Conservation (phyloP, 495 filamentous ascomycete genomes). For the Staphylotrichum longicolle region DNA sequence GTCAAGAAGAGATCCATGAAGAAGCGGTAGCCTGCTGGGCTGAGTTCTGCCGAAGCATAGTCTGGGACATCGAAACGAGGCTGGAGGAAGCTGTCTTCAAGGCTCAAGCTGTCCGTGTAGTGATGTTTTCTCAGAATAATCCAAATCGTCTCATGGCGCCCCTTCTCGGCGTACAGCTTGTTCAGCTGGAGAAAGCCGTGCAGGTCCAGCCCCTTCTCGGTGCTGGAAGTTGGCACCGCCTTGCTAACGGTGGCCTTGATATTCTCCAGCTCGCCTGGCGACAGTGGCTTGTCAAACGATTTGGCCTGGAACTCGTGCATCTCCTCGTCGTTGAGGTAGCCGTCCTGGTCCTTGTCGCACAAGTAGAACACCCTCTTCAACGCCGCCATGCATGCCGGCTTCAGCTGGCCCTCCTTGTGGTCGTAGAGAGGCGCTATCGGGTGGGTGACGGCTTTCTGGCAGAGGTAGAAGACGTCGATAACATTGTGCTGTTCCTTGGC, state of each 20-base stretch:
- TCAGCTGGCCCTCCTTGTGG: constrained; percentile 84
- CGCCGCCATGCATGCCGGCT: constrained; percentile 82
- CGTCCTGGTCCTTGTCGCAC: constrained; percentile 94
- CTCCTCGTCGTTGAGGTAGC: constrained; percentile 86
- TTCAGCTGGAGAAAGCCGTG: constrained; percentile 84
- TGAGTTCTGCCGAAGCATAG: constrained; percentile 88
- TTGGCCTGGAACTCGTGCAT: constrained; percentile 86
- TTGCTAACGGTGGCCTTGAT: constrained; percentile 84
- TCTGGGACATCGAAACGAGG: constrained; percentile 92
- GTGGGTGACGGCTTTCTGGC: constrained; percentile 97
- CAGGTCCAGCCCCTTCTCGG: constrained; percentile 72
- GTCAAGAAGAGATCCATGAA: constrained; percentile 95
- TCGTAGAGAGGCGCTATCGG: constrained; percentile 96
- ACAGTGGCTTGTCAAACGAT: constrained; percentile 83
- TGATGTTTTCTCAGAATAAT: constrained; percentile 93
- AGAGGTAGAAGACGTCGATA: constrained; percentile 95
- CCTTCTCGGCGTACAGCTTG: constrained; percentile 94
- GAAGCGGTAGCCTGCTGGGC: constrained; percentile 91
- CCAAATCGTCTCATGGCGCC: constrained; percentile 98
- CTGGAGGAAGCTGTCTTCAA: constrained; percentile 88
- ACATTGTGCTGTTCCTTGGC: constrained; percentile 93
- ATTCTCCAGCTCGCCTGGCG: constrained; percentile 73
- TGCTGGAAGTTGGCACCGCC: constrained; percentile 58
- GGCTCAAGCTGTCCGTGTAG: constrained; percentile 88
- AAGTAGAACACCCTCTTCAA: constrained; percentile 90